Evolutionary conservation across 495 filamentous ascomycete species (phyloP).

Genomic region (Aspergillus asperescens): DNA sequence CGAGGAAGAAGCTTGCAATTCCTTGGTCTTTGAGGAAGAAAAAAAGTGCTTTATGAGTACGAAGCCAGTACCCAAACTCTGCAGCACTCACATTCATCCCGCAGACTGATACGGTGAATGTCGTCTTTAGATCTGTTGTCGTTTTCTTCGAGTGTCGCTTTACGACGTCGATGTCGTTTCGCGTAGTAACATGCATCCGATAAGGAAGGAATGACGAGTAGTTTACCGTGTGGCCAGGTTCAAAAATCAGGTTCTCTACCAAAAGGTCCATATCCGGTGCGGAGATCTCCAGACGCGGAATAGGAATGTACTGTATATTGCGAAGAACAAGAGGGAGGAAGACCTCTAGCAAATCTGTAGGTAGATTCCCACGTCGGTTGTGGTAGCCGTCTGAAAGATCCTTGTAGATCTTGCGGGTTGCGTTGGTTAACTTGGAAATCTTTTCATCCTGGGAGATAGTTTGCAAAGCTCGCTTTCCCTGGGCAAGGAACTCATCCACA

Average conservation of each 20-base stretch:
- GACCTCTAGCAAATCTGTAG: constrained; percentile 68
- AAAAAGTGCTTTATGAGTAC: constrained; percentile 61
- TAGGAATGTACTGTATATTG: constrained; percentile 77
- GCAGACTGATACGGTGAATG: constrained; percentile 69
- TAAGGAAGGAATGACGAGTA: constrained; percentile 85
- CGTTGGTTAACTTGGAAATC: constrained; percentile 60
- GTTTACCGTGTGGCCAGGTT: constrained; percentile 82
- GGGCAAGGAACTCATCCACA: constrained; percentile 64
- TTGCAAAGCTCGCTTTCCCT: constrained; percentile 60
- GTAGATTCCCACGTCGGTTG: constrained; percentile 59
- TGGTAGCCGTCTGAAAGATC: constrained; percentile 58
- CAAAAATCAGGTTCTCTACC: constrained; percentile 83
- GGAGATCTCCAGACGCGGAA: constrained; percentile 78
- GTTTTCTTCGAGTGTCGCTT: constrained; percentile 70
- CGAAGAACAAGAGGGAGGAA: constrained; percentile 75
- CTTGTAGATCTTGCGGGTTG: constrained; percentile 56
- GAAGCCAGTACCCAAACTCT: constrained; percentile 77
- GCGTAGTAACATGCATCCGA: constrained; percentile 70
- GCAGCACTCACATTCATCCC: constrained; percentile 77
- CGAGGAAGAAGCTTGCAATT: constrained; percentile 76
- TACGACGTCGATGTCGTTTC: constrained; percentile 78
- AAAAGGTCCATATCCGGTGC: constrained; percentile 79
- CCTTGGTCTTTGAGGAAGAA: constrained; percentile 71
- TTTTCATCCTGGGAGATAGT: constrained; percentile 65
- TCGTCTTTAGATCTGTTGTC: constrained; percentile 57